phyloP scores from a whole-genome alignment of 768 basidiomycete species.

The Phylloporus sp. region DNA sequence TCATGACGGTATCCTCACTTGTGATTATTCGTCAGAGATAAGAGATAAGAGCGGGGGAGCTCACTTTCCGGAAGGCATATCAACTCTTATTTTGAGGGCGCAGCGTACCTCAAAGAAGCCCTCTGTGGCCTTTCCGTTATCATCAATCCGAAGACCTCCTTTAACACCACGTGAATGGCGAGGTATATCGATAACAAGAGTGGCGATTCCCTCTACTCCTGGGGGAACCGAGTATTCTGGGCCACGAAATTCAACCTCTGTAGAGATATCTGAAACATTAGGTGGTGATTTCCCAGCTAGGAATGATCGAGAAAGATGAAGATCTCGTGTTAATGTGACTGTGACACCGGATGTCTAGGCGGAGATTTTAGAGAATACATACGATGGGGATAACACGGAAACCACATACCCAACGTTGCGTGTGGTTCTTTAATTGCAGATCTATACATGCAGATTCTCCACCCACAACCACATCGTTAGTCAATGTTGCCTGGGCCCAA shows the following conservation, averaged over 20 bases:
- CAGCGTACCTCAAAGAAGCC: constrained; percentile 69
- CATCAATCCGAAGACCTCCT: constrained; percentile 59
- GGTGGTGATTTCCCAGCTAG: constrained; percentile 25
- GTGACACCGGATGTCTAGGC: constrained; percentile 65
- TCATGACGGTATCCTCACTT: constrained; percentile 69
- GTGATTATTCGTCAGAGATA: constrained; percentile 6
- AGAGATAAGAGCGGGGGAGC: constrained; percentile 18
- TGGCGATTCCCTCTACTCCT: constrained; percentile 74
- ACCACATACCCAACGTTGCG: constrained; percentile 63
- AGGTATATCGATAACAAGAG: constrained; percentile 79
- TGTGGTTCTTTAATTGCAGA: constrained; percentile 79
- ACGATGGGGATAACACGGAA: background rate
- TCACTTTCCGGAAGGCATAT: constrained; percentile 67
- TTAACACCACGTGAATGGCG: constrained; percentile 57
- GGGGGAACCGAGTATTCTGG: constrained; percentile 72
- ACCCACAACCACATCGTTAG: constrained; percentile 60
- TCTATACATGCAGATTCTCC: constrained; percentile 72
- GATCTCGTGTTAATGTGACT: constrained; percentile 54
- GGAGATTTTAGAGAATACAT: constrained; percentile 1
- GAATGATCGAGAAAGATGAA: constrained; percentile 47
- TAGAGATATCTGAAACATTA: constrained; percentile 61
- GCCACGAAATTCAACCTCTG: constrained; percentile 67
- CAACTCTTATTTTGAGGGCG: constrained; percentile 55
- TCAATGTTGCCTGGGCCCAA: constrained; percentile 66
- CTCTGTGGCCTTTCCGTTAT: constrained; percentile 40